Evolutionary conservation across 129 eudicot species (phyloP), one percentile per base, ranked within the genome.

Genomic region (Chrysanthemum makinoi): DNA sequence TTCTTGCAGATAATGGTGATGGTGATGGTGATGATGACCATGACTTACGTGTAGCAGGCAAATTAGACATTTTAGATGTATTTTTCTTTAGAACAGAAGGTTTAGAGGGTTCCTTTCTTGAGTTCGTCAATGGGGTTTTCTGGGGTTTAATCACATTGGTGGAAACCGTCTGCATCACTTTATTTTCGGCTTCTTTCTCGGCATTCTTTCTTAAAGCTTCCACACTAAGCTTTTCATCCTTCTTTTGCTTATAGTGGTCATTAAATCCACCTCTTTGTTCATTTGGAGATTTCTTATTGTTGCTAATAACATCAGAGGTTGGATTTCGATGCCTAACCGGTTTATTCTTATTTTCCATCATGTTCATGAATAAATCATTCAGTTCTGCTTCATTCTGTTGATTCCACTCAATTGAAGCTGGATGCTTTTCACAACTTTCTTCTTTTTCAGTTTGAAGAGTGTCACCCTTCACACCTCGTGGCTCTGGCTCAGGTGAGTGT

Each of bases 371-470:
- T 75, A 94, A 60, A 78, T 94, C 87, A 56, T 90, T 86, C 69
- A 90, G 74, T 66, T 94, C 96, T 61, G 86, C 96, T 84, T 94
- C 97, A 74, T 86, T 94, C 74, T 86, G 87, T 72, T 85, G 88
- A 77, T 75, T 80, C 99, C 99, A 90, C 79, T 90, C 96, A 51
- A 86, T 83, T 0, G 96, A 90, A 70, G 83, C 85, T 63, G 81
- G 80, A 78, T 84, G 56, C 59, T 84, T 86, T 72, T 86, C 97
- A 72, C 69, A 67, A 59, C 22, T 77, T 54, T 74, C 92, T 71
- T 84, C 85, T 52, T 62, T 61, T 65, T 85, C 78, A 48, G 56
- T 62, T 1, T 70, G 72, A 62, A 47, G 56, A 74, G 69, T 54
- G 30, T 77, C 85, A 55, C 49, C 59, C 5, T 81, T 58, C 63